Evolutionary conservation across 371 early-diverging fungal genomes (phyloP).

Genomic region (Lichtheimia ramosa): DNA sequence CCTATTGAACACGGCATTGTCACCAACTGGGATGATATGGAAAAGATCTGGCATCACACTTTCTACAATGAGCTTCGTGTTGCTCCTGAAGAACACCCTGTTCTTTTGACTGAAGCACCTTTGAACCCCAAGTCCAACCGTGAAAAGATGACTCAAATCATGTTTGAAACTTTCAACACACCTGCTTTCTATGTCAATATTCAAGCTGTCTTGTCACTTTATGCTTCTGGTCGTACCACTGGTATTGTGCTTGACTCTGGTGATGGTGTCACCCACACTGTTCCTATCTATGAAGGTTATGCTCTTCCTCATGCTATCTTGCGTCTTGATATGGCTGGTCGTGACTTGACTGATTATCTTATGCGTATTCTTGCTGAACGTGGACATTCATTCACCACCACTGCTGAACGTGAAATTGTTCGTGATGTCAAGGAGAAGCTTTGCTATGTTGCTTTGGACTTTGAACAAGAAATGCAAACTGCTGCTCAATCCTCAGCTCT

Average conservation of each 20-base stretch:
- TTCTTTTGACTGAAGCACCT: conserved; percentile 99
- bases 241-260: conserved; percentile 99
- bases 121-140: conserved; percentile 99
- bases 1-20: conserved; percentile 99
- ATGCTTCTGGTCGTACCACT: conserved; percentile 99
- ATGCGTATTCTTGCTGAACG: conserved; percentile 98
- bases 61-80: conserved; percentile 85
- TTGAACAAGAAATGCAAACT: conserved; percentile 98
- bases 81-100: conserved; percentile 96
- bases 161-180: conserved; percentile 99
- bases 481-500: conserved; percentile 89
- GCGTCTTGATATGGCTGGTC: conserved; percentile 93
- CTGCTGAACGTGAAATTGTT: conserved; percentile 99
- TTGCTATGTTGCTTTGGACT: conserved; percentile 98
- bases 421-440: conserved; percentile 99
- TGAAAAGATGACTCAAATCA: conserved; percentile 99
- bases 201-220: conserved; percentile 97
- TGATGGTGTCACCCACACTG: conserved; percentile 99
- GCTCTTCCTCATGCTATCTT: conserved; percentile 98
- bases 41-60: conserved; percentile 99
- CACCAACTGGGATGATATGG: conserved; percentile 99
- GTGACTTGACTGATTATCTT: conserved; percentile 98
- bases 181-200: conserved; percentile 99
- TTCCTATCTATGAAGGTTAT: conserved; percentile 99
- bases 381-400: conserved; percentile 98